Conservation (phyloP, 139 green algal species). For the Chlorella sp. region DNA sequence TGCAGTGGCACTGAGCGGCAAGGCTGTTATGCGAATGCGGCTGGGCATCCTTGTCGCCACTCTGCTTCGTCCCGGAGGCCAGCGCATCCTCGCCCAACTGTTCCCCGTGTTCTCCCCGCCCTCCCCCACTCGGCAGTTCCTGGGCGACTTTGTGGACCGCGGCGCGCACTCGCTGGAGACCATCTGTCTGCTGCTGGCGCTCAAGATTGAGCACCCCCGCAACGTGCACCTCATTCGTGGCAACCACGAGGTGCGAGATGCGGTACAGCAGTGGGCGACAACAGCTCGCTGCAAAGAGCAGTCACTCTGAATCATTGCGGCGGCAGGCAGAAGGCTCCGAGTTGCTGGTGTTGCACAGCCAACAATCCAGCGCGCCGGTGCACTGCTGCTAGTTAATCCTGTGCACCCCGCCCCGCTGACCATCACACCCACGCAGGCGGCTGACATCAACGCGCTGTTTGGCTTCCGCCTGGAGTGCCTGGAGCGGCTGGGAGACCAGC, state of each 20-base stretch:
- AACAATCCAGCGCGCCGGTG: too few species aligned
- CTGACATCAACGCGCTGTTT: constrained; percentile 99
- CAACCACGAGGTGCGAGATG: constrained; percentile 91
- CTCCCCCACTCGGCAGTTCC: constrained; percentile 20
- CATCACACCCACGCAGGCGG: constrained; percentile 48
- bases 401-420: not conserved
- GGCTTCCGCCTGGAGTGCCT: constrained; percentile 98
- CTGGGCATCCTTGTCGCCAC: too few species aligned
- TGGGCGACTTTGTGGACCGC: constrained; percentile 93
- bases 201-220: constrained; percentile 96
- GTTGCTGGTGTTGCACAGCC: too few species aligned
- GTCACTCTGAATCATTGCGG: too few species aligned
- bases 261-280: not conserved
- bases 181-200: constrained; percentile 95
- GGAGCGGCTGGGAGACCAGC: constrained; percentile 91
- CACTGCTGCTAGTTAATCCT: not conserved
- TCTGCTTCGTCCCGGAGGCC: too few species aligned
- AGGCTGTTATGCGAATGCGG: too few species aligned
- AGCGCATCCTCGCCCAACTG: too few species aligned
- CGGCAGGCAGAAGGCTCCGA: too few species aligned
- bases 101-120: not conserved
- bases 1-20: too few species aligned
- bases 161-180: constrained; percentile 77
- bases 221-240: constrained; percentile 97
- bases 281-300: too few species aligned